These are phyloP conservation scores for Auricularia heimuer DNA, from an alignment of 768 basidiomycete species.

Conservation along the genomic window DNA sequence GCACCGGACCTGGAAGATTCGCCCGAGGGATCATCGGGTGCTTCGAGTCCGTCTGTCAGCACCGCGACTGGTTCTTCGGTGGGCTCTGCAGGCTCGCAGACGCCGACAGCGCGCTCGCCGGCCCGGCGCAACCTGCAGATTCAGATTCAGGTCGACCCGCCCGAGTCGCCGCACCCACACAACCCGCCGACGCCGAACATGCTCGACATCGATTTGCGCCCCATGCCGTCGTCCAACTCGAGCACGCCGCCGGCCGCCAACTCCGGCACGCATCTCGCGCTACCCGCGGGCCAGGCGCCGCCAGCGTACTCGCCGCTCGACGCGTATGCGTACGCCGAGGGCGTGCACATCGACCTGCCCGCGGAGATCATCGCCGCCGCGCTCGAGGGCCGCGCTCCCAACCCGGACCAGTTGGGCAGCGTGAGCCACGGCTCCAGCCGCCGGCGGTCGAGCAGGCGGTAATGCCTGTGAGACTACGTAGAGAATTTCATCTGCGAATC, in stretches of 20 bases:
- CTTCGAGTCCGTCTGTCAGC: slow-evolving; percentile 18
- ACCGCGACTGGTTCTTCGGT: slow-evolving; percentile 42
- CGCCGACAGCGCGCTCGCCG: slow-evolving; percentile 62
- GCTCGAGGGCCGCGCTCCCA: slow-evolving; percentile 51
- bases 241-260: slow-evolving; percentile 3
- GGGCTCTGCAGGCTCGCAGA: slow-evolving; percentile 62
- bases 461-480: no score
- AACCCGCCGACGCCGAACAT: slow-evolving; percentile 81
- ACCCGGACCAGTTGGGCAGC: not conserved
- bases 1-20: slow-evolving; percentile 24
- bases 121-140: slow-evolving; percentile 44
- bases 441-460: not conserved
- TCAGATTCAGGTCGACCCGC: slow-evolving; percentile 42
- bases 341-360: slow-evolving; percentile 87
- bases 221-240: slow-evolving; percentile 30
- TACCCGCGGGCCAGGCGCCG: slow-evolving; percentile 40
- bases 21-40: slow-evolving; percentile 17
- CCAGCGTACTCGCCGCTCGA: slow-evolving; percentile 87
- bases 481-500: no score
- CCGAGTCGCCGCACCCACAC: slow-evolving; percentile 61
- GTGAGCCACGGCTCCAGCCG: not conserved
- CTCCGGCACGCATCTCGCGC: slow-evolving; percentile 1
- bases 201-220: slow-evolving; percentile 73
- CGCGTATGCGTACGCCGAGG: slow-evolving; percentile 73
- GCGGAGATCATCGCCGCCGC: slow-evolving; percentile 88